Base-by-base conservation (phyloP, 2,329 filamentous ascomycete genomes). In the Aspergillus latus region DNA sequence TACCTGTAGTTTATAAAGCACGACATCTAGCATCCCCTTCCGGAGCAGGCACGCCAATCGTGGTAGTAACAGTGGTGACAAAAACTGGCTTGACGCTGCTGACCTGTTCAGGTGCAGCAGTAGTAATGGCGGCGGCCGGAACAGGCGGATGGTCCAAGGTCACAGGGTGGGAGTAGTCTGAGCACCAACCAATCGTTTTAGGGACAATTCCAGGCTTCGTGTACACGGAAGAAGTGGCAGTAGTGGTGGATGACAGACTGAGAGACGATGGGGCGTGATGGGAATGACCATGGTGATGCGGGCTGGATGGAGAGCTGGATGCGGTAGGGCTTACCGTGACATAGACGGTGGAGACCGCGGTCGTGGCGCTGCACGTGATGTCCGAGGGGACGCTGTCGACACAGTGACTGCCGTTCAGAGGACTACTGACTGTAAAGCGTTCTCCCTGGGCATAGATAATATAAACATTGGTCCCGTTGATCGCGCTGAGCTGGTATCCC, bases 381-480 rank as follows among this genome's bases (percentile, higher is more conserved):
- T 54, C 48, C 40, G 59, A 58, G 37, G 61, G 62, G 28, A 37
- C 37, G 11, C 56, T 49, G 53, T 37, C 34, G 11, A 37, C 34
- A 37, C 34, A 37, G 34, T 10, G 6, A 7, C 13, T 13, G 34
- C 11, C 34, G 5, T 37, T 13, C 7, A 13, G 9, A 9, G 34
- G 34, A 10, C 2, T 8, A 10, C 10, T 13, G 13, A 37, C 10
- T 11, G 34, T 37, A 15, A 37, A 37, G 34, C 34, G 58, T 46
- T 68, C 65, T 28, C 74, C 73, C 66, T 78, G 74, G 5, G 75
- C 72, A 61, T 76, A 73, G 66, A 78, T 77, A 49, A 76, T 68
- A 61, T 74, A 77, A 60, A 75, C 70, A 63, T 78, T 77, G 61
- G 75, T 76, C 60, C 74, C 75, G 68, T 77, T 77, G 67, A 78